These are phyloP conservation scores for Trichosporon sp. DNA, from an alignment of 1,284 basidiomycete genomes.

Conservation along the genomic window DNA sequence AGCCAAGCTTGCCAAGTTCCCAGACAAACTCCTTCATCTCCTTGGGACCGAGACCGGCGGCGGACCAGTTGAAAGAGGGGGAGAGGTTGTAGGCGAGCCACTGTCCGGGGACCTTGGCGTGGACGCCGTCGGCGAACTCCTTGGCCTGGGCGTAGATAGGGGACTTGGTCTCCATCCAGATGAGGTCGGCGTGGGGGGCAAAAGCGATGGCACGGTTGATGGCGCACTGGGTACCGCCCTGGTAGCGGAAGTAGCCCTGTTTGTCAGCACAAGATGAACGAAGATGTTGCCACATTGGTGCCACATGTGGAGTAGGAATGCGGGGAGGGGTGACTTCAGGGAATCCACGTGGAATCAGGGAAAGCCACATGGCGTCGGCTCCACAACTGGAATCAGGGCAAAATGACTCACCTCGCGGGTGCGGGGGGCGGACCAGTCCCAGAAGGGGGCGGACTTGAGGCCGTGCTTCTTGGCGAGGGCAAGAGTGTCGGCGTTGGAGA, in stretches of 20 bases:
- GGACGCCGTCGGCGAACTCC: conserved; percentile 89
- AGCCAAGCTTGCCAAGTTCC: conserved; percentile 62
- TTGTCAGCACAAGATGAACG: neutral
- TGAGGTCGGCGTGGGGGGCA: conserved; percentile 85
- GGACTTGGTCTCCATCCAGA: conserved; percentile 98
- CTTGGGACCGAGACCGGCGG: conserved; percentile 78
- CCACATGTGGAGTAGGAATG: neutral
- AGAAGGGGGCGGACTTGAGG: conserved; percentile 66
- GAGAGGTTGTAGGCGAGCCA: conserved; percentile 95
- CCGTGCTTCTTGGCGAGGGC: conserved; percentile 79
- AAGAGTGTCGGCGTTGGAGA: conserved; percentile 71
- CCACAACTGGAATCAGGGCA: neutral
- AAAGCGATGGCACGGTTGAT: conserved; percentile 90
- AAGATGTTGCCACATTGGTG: neutral
- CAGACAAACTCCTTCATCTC: conserved; percentile 92
- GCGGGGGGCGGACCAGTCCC: conserved; percentile 92
- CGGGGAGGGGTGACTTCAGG: too few relatives aligned
- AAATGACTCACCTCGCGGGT: conserved; percentile 68
- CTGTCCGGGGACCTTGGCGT: conserved; percentile 75
- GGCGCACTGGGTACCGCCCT: conserved; percentile 93
- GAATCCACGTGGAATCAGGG: neutral
- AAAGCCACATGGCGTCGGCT: conserved; percentile 26
- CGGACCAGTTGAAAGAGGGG: conserved; percentile 83
- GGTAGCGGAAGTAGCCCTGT: conserved; percentile 89
- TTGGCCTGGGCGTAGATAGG: conserved; percentile 92